phyloP scores from a whole-genome alignment of 352 stramenopile genomes.

The Salisapilia sapeloensis region DNA sequence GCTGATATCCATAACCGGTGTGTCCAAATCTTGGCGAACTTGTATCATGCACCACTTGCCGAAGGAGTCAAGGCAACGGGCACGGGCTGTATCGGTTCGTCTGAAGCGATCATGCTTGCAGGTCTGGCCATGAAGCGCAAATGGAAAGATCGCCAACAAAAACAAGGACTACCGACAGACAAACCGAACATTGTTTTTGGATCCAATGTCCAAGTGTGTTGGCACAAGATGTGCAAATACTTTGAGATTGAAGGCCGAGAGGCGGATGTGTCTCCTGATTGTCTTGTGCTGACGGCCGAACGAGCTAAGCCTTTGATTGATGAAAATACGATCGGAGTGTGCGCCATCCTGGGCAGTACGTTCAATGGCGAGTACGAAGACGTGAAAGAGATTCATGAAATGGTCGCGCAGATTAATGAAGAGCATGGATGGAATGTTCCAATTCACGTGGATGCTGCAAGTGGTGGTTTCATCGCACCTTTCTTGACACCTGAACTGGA shows the following conservation, averaged over 20 bases:
- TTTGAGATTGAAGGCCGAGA: constrained; percentile 25
- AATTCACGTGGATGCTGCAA: constrained; percentile 28
- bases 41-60: constrained; percentile 14
- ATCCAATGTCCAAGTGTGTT: constrained; percentile 10
- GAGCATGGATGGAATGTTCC: constrained; percentile 18
- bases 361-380: constrained; percentile 30
- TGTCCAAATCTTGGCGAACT: constrained; percentile 21
- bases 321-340: constrained; percentile 29
- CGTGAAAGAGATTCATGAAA: constrained; percentile 18
- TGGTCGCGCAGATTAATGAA: constrained; percentile 12
- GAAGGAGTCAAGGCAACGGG: constrained; percentile 5
- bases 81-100: constrained; percentile 18
- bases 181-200: constrained; percentile 24
- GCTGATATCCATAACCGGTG: constrained; percentile 17
- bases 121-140: constrained; percentile 19
- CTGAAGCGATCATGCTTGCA: constrained; percentile 17
- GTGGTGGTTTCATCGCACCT: constrained; percentile 23
- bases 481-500: constrained; percentile 15
- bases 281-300: constrained; percentile 13
- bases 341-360: constrained; percentile 21
- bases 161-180: constrained; percentile 8
- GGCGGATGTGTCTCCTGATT: constrained; percentile 7
- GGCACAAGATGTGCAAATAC: constrained; percentile 28
- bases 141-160: constrained; percentile 14
- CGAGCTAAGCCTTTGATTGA: constrained; percentile 13